Percentiles rank a stretch among this genome's conserved stretches.
Evolutionary conservation across 352 stramenopile genomes (phyloP).

Genomic region (Peronospora farinosa): DNA sequence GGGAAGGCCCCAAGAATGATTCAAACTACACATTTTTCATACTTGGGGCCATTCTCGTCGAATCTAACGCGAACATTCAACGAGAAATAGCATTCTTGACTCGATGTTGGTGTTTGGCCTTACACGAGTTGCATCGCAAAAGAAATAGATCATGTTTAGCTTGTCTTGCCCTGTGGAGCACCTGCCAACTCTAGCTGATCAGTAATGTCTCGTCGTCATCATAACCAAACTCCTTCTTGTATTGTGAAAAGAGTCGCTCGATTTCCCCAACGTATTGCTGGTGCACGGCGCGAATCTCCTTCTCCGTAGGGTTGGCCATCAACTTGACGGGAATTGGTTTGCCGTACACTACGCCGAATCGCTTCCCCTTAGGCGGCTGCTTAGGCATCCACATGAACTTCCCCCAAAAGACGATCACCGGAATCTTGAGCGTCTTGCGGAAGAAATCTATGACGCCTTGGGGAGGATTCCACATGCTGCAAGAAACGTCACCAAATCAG

Average conservation of each 20-base stretch:
- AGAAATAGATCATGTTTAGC: slow-evolving; percentile 7
- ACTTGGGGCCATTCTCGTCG: too few relatives aligned
- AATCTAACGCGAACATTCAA: too few relatives aligned
- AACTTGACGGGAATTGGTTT: slow-evolving; percentile 53
- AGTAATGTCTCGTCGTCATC: slow-evolving; percentile 66
- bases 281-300: slow-evolving; percentile 51
- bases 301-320: slow-evolving; percentile 51
- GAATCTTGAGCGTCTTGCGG: slow-evolving; percentile 66
- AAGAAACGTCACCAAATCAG: slow-evolving; percentile 5
- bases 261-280: slow-evolving; percentile 54
- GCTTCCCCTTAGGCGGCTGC: slow-evolving; percentile 48
- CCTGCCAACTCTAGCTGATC: slow-evolving; percentile 36
- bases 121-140: background rate
- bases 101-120: too few relatives aligned
- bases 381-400: slow-evolving; percentile 76
- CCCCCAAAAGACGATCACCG: slow-evolving; percentile 75
- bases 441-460: slow-evolving; percentile 54
- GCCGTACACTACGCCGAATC: slow-evolving; percentile 69
- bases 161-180: background rate
- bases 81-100: too few relatives aligned
- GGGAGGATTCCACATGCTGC: slow-evolving; percentile 62
- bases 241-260: slow-evolving; percentile 53
- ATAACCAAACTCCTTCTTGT: slow-evolving; percentile 71
- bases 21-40: too few relatives aligned
- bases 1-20: too few relatives aligned